Conservation (phyloP, 2,329 filamentous ascomycete species). For the Colletotrichum abscissum region DNA sequence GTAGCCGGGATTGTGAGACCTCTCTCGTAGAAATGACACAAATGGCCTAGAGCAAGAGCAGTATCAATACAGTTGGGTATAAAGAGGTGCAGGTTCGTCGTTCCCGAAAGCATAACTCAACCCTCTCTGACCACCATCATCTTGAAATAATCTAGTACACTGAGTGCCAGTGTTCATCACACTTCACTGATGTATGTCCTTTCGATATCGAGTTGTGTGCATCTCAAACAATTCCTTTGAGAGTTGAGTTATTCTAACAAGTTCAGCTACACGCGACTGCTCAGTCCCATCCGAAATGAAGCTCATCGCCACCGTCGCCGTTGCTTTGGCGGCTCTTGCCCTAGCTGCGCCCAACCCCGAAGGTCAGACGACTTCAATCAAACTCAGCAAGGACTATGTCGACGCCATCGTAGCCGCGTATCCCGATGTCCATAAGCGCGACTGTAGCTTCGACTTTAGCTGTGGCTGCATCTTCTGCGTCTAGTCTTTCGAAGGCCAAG, state of each 20-base stretch:
- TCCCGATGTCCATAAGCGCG: neutral
- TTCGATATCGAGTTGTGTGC: too few species aligned
- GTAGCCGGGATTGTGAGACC: too few species aligned
- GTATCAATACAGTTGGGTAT: too few species aligned
- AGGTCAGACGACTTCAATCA: neutral
- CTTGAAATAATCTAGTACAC: too few species aligned
- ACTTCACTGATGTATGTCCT: too few species aligned
- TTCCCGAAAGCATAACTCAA: too few species aligned
- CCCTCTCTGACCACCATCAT: too few species aligned
- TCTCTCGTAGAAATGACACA: too few species aligned
- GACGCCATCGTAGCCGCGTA: slow-evolving; percentile 6
- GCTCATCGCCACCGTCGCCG: neutral
- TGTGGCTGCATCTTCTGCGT: slow-evolving; percentile 11
- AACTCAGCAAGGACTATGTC: neutral
- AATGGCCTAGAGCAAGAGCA: too few species aligned
- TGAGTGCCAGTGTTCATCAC: too few species aligned
- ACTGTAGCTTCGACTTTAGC: slow-evolving; percentile 8
- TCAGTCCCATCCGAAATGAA: neutral
- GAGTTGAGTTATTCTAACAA: neutral
- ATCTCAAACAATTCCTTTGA: too few species aligned
- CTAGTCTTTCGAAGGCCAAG: neutral
- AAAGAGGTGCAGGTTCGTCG: too few species aligned
- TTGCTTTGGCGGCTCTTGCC: neutral
- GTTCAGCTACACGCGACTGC: neutral
- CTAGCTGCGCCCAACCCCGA: neutral